Conservation (phyloP, 306 rosid species). For the Albizia julibrissin region DNA sequence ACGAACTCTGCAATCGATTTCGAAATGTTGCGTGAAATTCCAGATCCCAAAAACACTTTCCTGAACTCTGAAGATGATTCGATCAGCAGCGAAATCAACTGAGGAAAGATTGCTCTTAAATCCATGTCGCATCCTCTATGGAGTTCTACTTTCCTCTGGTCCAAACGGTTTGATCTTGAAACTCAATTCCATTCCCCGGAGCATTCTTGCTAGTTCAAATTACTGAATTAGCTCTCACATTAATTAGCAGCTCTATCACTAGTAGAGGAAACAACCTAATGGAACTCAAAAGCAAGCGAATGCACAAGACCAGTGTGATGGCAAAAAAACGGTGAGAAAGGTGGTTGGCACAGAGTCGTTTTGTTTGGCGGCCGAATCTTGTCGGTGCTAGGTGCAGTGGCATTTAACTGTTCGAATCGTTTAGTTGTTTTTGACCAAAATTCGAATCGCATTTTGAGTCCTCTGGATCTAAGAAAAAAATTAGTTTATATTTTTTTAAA, state of each 20-base stretch:
- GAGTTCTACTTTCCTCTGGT: slow-evolving; percentile 52
- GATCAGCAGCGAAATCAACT: slow-evolving; percentile 78
- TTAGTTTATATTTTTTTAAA: too few species aligned
- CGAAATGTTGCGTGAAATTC: slow-evolving; percentile 85
- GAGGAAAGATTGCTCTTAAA: slow-evolving; percentile 67
- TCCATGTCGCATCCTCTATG: slow-evolving; percentile 92
- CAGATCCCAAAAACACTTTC: slow-evolving; percentile 87
- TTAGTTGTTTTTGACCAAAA: too few species aligned
- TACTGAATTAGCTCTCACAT: slow-evolving; percentile 60
- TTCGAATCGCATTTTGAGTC: too few species aligned
- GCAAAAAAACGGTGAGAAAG: background rate
- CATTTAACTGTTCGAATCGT: too few species aligned
- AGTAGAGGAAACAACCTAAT: slow-evolving; percentile 91
- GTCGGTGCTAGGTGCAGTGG: too few species aligned
- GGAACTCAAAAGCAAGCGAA: slow-evolving; percentile 89
- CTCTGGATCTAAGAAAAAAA: too few species aligned
- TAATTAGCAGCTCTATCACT: slow-evolving; percentile 74
- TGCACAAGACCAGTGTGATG: slow-evolving; percentile 73
- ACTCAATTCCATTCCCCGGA: slow-evolving; percentile 38
- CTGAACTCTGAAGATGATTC: slow-evolving; percentile 88
- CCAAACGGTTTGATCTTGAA: slow-evolving; percentile 38
- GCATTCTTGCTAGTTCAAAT: slow-evolving; percentile 38
- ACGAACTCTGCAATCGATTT: slow-evolving; percentile 63
- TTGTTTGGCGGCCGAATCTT: too few species aligned
- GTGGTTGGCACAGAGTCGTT: too few species aligned